A percentile compares a stretch with the other conserved stretches of the same genome.
Conservation (phyloP, 2,329 filamentous ascomycete species). For the Myriosclerotinia scirpicola region DNA sequence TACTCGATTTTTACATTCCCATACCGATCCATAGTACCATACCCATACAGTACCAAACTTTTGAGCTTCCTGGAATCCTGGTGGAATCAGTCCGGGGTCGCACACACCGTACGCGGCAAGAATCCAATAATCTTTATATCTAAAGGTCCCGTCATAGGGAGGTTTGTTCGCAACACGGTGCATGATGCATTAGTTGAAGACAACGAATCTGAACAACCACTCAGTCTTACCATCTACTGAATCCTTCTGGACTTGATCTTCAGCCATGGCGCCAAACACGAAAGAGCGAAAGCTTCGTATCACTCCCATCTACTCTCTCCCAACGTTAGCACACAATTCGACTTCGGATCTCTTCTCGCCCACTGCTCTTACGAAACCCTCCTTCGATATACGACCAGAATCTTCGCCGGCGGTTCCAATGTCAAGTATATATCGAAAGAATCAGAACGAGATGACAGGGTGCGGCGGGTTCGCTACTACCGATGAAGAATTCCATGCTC, state of each 20-base stretch:
- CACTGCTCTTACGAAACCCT: constrained; percentile 35
- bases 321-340: constrained; percentile 28
- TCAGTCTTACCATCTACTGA: constrained; percentile 11
- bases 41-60: constrained; percentile 11
- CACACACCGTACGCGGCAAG: constrained; percentile 20
- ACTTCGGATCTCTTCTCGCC: constrained; percentile 29
- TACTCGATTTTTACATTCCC: constrained; percentile 1
- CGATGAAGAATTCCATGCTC: constrained; percentile 51
- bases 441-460: constrained; percentile 37
- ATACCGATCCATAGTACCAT: constrained; percentile 9
- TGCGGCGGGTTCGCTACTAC: constrained; percentile 38
- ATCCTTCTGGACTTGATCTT: constrained; percentile 18
- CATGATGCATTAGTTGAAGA: constrained; percentile 25
- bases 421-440: constrained; percentile 35
- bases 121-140: constrained; percentile 24
- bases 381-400: constrained; percentile 33
- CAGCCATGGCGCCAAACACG: constrained; percentile 21
- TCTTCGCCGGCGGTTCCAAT: constrained; percentile 30
- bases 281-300: constrained; percentile 12
- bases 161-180: constrained; percentile 18
- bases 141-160: constrained; percentile 15
- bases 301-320: constrained; percentile 28
- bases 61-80: constrained; percentile 10
- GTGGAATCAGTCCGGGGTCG: constrained; percentile 18
- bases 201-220: constrained; percentile 21